These are phyloP conservation scores for Thermochaetoides thermophila DNA, from an alignment of 495 filamentous ascomycete species.

Conservation along the genomic window DNA sequence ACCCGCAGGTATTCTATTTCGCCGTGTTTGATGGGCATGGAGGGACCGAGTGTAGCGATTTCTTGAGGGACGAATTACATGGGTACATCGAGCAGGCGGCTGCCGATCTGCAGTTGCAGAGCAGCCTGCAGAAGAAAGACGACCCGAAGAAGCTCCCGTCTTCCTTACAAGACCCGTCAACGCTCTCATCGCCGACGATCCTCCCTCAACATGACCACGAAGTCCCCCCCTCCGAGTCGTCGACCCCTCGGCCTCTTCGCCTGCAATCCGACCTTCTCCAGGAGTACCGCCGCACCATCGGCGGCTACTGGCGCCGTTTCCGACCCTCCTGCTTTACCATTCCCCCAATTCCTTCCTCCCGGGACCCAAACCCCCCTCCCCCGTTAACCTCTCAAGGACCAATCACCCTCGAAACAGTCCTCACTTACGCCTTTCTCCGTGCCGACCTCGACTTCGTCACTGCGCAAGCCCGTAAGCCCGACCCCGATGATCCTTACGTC, in stretches of 20 bases:
- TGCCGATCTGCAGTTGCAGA: conserved; percentile 54
- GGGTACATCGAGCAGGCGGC: conserved; percentile 74
- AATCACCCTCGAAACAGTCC: conserved; percentile 43
- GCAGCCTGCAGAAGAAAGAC: conserved; percentile 38
- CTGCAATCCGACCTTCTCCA: conserved; percentile 53
- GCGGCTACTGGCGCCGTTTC: conserved; percentile 89
- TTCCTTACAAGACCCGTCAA: no score
- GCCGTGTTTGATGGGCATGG: conserved; percentile 94
- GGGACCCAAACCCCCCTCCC: conserved; percentile 2
- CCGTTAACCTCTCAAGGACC: conserved; percentile 7
- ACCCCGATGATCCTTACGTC: conserved; percentile 48
- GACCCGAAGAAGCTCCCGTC: conserved; percentile 2
- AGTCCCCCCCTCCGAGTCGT: neutral
- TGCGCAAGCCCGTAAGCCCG: conserved; percentile 61
- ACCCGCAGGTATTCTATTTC: conserved; percentile 95
- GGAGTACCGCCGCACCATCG: conserved; percentile 72
- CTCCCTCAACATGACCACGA: conserved; percentile 7
- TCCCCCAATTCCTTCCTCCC: conserved; percentile 10
- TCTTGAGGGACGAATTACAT: conserved; percentile 71
- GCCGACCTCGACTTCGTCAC: conserved; percentile 87
- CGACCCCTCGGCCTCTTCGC: conserved; percentile 31
- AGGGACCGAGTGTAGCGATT: conserved; percentile 75
- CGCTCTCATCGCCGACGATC: no score
- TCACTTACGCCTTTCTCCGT: conserved; percentile 83
- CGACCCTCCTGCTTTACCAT: conserved; percentile 48